These are phyloP conservation scores for Pontederia paniculata DNA, from an alignment of 176 grass and related monocot species.

Conservation along the genomic window DNA sequence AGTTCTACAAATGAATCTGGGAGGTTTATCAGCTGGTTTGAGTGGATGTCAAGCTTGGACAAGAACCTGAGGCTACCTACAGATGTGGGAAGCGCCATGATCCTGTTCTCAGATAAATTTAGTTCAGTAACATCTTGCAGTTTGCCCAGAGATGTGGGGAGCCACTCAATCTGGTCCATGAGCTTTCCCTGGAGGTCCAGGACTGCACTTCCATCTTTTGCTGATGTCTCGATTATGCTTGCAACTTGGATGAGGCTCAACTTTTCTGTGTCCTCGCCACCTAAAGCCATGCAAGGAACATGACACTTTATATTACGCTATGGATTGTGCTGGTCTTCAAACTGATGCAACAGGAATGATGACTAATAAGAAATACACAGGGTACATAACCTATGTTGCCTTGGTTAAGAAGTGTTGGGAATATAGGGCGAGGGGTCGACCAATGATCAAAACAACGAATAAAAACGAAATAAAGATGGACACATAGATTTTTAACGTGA, in stretches of 20 bases:
- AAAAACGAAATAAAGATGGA: too few relatives aligned
- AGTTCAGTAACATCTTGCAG: constrained; percentile 71
- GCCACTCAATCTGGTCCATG: constrained; percentile 88
- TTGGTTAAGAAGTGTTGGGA: too few relatives aligned
- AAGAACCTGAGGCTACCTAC: constrained; percentile 67
- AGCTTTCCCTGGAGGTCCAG: constrained; percentile 77
- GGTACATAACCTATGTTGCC: too few relatives aligned
- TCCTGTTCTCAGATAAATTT: constrained; percentile 80
- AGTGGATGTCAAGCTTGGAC: constrained; percentile 84
- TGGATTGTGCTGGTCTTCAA: not conserved
- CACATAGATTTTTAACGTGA: too few relatives aligned
- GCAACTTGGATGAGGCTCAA: constrained; percentile 95
- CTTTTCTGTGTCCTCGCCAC: constrained; percentile 44
- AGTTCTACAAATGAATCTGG: constrained; percentile 86
- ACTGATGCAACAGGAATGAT: not conserved
- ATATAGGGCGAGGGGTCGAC: too few relatives aligned
- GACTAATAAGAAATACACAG: too few relatives aligned
- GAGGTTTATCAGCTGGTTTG: constrained; percentile 80
- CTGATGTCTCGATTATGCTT: constrained; percentile 77
- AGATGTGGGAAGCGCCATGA: constrained; percentile 71
- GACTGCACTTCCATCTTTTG: constrained; percentile 54
- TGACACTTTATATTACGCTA: not conserved
- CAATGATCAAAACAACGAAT: too few relatives aligned
- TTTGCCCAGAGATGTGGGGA: constrained; percentile 87
- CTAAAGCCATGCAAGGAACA: not conserved